phyloP scores from a whole-genome alignment of 2,329 filamentous ascomycete species.

The Arthroderma sp. region DNA sequence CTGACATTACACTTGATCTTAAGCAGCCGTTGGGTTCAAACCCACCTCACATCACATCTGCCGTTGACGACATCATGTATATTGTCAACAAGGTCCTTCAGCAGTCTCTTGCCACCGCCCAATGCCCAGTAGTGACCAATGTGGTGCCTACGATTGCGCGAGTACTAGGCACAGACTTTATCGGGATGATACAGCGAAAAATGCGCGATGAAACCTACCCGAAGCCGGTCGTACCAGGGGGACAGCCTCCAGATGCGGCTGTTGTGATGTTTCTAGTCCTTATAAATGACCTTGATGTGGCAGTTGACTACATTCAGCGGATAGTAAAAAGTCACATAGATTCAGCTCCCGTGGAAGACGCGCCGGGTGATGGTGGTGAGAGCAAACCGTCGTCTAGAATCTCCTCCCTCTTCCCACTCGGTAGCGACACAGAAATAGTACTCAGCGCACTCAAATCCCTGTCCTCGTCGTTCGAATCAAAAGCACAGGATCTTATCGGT shows the following conservation, averaged over 20 bases:
- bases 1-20: conserved; percentile 63
- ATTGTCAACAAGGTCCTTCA: conserved; percentile 89
- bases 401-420: conserved; percentile 63
- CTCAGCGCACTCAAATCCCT: conserved; percentile 54
- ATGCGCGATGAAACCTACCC: conserved; percentile 96
- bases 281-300: conserved; percentile 89
- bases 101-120: conserved; percentile 73
- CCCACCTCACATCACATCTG: conserved; percentile 82
- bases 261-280: conserved; percentile 82
- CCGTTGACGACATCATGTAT: conserved; percentile 98
- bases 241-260: conserved; percentile 72
- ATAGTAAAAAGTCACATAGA: conserved; percentile 61
- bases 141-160: conserved; percentile 67
- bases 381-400: conserved; percentile 27
- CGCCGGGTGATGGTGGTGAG: conserved; percentile 19
- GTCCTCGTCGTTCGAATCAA: conserved; percentile 57
- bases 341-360: conserved; percentile 22
- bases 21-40: conserved; percentile 60
- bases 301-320: conserved; percentile 77
- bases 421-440: conserved; percentile 59
- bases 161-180: conserved; percentile 76
- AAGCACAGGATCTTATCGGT: conserved; percentile 66
- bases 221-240: conserved; percentile 61
- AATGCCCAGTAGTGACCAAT: conserved; percentile 61
- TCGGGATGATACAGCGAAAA: conserved; percentile 92